phyloP scores from a whole-genome alignment of 352 stramenopile species.

The Globisporangium irregulare region DNA sequence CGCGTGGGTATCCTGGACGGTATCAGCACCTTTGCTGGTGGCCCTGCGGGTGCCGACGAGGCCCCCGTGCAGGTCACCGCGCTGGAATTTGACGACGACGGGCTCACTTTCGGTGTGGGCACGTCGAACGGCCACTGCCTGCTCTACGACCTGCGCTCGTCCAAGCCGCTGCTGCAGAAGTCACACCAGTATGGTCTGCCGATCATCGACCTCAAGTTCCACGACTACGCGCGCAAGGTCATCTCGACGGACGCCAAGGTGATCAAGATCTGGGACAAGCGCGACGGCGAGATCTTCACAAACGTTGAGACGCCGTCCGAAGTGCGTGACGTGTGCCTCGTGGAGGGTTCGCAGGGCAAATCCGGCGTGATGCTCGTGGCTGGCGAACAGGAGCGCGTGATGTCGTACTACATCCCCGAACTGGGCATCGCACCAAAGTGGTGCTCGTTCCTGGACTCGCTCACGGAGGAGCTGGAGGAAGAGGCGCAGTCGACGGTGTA shows the following conservation, averaged over 20 bases:
- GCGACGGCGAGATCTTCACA: conserved; percentile 88
- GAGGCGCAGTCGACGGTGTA: conserved; percentile 93
- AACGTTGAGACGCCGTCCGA: conserved; percentile 97
- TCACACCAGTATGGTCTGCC: conserved; percentile 97
- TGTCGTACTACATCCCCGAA: conserved; percentile 98
- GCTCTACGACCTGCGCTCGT: conserved; percentile 96
- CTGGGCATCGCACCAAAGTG: conserved; percentile 97
- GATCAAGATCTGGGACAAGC: conserved; percentile 97
- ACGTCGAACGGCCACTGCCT: conserved; percentile 92
- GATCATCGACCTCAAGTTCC: conserved; percentile 94
- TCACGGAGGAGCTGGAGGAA: conserved; percentile 99
- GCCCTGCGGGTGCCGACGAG: conserved; percentile 21
- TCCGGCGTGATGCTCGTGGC: conserved; percentile 96
- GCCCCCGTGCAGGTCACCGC: conserved; percentile 88
- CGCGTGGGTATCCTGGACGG: conserved; percentile 65
- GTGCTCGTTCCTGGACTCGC: conserved; percentile 99
- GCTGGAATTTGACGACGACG: conserved; percentile 92
- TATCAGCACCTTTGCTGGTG: conserved; percentile 54
- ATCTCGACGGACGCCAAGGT: conserved; percentile 96
- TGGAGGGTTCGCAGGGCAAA: conserved; percentile 85
- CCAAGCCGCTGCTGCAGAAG: conserved; percentile 92
- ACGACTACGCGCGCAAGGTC: conserved; percentile 87
- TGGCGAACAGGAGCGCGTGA: conserved; percentile 95
- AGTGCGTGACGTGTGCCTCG: conserved; percentile 95
- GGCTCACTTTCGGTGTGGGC: conserved; percentile 94